Base-by-base conservation (phyloP, 2,329 filamentous ascomycete genomes). In the Rugonectria rugulosa region DNA sequence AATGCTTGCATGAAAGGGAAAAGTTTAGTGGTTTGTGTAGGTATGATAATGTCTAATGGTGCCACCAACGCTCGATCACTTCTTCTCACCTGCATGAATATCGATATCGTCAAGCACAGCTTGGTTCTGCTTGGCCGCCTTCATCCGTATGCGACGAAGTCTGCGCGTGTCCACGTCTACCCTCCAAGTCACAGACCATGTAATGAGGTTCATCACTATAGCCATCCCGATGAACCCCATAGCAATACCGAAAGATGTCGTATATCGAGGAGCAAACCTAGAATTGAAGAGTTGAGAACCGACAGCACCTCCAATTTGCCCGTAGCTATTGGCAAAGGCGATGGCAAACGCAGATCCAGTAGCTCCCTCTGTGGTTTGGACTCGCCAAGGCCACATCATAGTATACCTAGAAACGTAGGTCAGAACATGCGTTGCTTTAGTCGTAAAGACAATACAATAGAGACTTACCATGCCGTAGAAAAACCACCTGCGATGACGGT, bases 401-500 rank as follows among this genome's bases (percentile, higher is more conserved):
- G 79, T 76, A 57, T 27, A 27, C 24, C 24, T 27, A 27, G 11
- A 27, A 27, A 11, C 6, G 24, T 27, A 7, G 24, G 11, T 27
- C 24, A 27, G 24, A 27, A 27, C n/a, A n/a, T n/a, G n/a, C n/a
- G n/a, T n/a, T n/a, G n/a, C n/a, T n/a, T n/a, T n/a, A n/a, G n/a
- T n/a, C n/a, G n/a, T n/a, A n/a, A n/a, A n/a, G n/a, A n/a, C n/a
- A n/a, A n/a, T 27, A 11, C 24, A 27, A 27, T 27, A 11, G 11
- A 27, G 24, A 27, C 24, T 27, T 72, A 82, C 74, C 77, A 80
- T 2, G 74, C 72, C 3, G 72, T 68, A 1, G 76, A 72, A 10
- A 79, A 70, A 0, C 73, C 74, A 38, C 76, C 76, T 6, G 72
- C 77, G 23, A 81, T 74, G 20, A 80, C 57, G 0, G 78, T 81